Evolutionary conservation across 257 asterid species (phyloP), one percentile per base, ranked within the genome.

Genomic region (Rauvolfia tetraphylla): DNA sequence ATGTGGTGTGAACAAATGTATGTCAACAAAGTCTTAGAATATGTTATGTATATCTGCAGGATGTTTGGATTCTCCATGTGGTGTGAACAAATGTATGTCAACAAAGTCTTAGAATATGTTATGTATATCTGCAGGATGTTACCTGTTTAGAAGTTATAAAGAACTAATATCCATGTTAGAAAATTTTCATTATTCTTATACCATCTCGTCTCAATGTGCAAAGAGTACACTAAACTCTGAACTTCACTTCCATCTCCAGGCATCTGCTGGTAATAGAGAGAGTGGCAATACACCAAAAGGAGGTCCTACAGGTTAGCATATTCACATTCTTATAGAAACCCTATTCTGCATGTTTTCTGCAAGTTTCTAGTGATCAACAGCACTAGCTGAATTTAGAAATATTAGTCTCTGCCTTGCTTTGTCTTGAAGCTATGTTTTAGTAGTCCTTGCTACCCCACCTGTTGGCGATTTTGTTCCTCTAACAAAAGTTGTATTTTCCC

Each of bases 271-370:
- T 72, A 69, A 89, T 66, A 85, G 74, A 70, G 91, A 79, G 73
- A 85, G 39, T 68, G 84, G 57, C 81, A 79, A 68, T 75, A 48
- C 86, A 61, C 86, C 91, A n/a, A 44, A 58, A 53, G 89, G 89
- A 70, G 88, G 85, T 74, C 62, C 93, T 83, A 78, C 96, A 78
- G 96, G 98, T 93, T 78, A 85, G 90, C 74, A 78, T 41, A 41
- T 62, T 22, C 12, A 33, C 13, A 51, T 39, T 10, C 25, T 51
- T 13, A 51, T 39, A 18, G 39, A n/a, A 15, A 9, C 46, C 31
- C 7, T 46, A 9, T 20, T 20, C 53, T 22, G 22, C 5, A 34
- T 41, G 51, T 36, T 15, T 36, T 15, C 5, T 4, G 17, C 22
- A 3, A 33, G 23, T 17, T 58, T 58, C 33, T 36, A 15, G 2